Conservation (phyloP, 2,329 filamentous ascomycete species). For the Coleophoma crateriformis region DNA sequence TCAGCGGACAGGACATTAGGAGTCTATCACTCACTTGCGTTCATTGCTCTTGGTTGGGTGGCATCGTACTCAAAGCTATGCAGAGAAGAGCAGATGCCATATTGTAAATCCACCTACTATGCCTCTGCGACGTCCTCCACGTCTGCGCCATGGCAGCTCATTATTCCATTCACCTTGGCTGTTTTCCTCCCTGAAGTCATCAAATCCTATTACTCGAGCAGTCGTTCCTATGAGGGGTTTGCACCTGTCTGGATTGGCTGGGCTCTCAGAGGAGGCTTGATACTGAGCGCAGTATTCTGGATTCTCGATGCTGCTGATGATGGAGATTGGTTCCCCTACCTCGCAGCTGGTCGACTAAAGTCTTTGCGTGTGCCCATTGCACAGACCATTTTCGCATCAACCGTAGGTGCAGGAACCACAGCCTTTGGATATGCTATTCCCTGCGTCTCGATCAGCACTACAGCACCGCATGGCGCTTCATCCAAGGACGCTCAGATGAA, state of each 20-base stretch:
- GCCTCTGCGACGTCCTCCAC: slow-evolving; percentile 87
- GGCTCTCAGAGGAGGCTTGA: slow-evolving; percentile 69
- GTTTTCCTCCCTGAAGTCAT: slow-evolving; percentile 68
- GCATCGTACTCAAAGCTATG: slow-evolving; percentile 89
- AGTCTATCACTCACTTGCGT: slow-evolving; percentile 78
- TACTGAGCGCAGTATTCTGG: slow-evolving; percentile 81
- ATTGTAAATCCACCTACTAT: slow-evolving; percentile 93
- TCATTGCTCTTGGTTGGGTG: slow-evolving; percentile 71
- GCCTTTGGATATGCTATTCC: slow-evolving; percentile 85
- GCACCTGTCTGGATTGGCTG: slow-evolving; percentile 80
- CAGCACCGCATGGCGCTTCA: slow-evolving; percentile 17
- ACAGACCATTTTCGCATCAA: slow-evolving; percentile 72
- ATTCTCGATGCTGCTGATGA: slow-evolving; percentile 84
- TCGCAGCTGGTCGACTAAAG: slow-evolving; percentile 61
- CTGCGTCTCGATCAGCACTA: slow-evolving; percentile 65
- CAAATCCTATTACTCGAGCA: slow-evolving; percentile 75
- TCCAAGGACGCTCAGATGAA: slow-evolving; percentile 11
- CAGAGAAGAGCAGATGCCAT: slow-evolving; percentile 97
- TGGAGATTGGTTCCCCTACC: slow-evolving; percentile 65
- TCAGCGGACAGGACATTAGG: slow-evolving; percentile 67
- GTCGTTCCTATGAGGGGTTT: slow-evolving; percentile 81
- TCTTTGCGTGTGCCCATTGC: slow-evolving; percentile 70
- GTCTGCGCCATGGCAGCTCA: slow-evolving; percentile 83
- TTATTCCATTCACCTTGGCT: slow-evolving; percentile 71
- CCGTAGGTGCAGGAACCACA: slow-evolving; percentile 76